A percentile compares a stretch with the other conserved stretches of the same genome.
Evolutionary conservation across 2,329 filamentous ascomycete genomes (phyloP).

Genomic region (Lasiodiplodia sp.): DNA sequence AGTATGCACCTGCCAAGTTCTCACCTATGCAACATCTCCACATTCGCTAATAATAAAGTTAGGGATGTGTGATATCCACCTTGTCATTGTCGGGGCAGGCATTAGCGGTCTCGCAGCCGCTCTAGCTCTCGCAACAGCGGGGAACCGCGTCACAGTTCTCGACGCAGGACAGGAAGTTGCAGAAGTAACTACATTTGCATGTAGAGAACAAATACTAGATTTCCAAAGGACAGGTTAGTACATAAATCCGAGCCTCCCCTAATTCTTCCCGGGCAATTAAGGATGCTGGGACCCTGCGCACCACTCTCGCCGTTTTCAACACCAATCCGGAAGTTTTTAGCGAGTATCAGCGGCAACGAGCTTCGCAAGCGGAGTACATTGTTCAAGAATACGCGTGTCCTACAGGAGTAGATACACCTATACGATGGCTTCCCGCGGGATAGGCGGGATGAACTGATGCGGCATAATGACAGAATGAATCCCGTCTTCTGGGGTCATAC

Average conservation of each 20-base stretch:
- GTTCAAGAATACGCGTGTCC: slow-evolving; percentile 40
- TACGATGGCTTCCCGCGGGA: slow-evolving; percentile 39
- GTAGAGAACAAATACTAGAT: not conserved
- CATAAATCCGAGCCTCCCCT: not conserved
- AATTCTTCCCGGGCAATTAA: not conserved
- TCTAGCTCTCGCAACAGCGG: not conserved
- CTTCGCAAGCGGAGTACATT: slow-evolving; percentile 37
- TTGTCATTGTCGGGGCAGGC: not conserved
- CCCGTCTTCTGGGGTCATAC: slow-evolving; percentile 42
- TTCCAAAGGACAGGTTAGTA: not conserved
- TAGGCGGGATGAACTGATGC: slow-evolving; percentile 39
- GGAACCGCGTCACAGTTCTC: not conserved
- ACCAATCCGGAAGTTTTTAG: slow-evolving; percentile 30
- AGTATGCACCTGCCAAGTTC: no score
- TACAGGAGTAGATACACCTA: slow-evolving; percentile 44
- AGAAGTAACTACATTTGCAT: not conserved
- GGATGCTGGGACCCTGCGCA: slow-evolving; percentile 62
- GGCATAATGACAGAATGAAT: slow-evolving; percentile 20
- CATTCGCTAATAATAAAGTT: no score
- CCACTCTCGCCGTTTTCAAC: slow-evolving; percentile 34
- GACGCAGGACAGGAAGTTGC: not conserved
- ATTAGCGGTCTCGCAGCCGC: not conserved
- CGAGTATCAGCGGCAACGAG: slow-evolving; percentile 34
- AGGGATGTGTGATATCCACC: not conserved
- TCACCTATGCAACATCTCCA: no score